Base-by-base conservation (phyloP, 805 yeast species). In the Yamadazyma laniorum region DNA sequence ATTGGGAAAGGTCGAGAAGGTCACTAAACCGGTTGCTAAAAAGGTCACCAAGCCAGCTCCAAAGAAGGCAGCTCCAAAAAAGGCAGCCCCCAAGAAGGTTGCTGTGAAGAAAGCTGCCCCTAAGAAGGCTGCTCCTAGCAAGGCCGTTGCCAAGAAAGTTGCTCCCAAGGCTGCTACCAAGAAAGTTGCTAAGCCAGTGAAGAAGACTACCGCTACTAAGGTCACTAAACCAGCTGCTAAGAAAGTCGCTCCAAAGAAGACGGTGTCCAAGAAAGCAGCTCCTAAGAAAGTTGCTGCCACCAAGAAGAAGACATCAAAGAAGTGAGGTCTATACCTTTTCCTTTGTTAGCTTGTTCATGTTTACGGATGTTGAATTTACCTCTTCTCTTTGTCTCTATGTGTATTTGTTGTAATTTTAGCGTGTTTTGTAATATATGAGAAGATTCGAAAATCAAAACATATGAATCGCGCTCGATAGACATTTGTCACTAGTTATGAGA, bases 1-100 rank as follows among this genome's bases (percentile, higher is more conserved):
- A 64, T 61, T 83, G 44, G 71, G 67, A 56, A 77, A 77, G 67
- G 60, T 66, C 52, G 67, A 54, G 31, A 59, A 59, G 34, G 54
- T 53, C 16, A 53, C 55, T 30, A 67, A 66, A 56, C 14, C 35
- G 3, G 33, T 16, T 15, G 12, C 25, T 6, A 43, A 35, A 26
- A 29, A 34, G 18, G 47, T 59, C 47, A 40, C 52, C 43, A 50
- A 47, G 39, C 50, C 53, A 35, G 43, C 32, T 11, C 19, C 43
- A 57, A 18, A 59, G 52, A 58, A 58, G 45, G 53, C 55, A 33
- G 52, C 63, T 25, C 50, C 60, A 23, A 37, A 35, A 18, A 52
- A 52, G 43, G 50, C 58, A 21, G 47, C 55, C 13, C 51, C 49
- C 42, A 55, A 59, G 44, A 52, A 51, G 28, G 53, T 56, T 15